Conservation (phyloP, 2,329 filamentous ascomycete genomes). For the Fusarium azukiicola region DNA sequence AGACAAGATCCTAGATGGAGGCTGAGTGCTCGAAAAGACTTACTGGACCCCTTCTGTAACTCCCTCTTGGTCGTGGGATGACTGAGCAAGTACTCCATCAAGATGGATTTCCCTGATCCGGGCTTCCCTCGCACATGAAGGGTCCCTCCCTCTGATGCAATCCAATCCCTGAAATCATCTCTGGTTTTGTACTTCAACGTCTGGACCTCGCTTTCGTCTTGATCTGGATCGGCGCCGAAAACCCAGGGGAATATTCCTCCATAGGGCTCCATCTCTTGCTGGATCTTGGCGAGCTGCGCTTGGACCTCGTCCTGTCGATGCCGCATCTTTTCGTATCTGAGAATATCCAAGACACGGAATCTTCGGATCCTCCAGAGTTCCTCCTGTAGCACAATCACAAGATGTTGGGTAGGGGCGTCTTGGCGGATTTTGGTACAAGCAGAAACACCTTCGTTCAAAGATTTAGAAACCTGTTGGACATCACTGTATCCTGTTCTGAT, state of each 20-base stretch:
- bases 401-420: background rate
- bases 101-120: background rate
- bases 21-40: background rate
- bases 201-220: background rate
- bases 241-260: background rate
- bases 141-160: background rate
- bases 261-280: background rate
- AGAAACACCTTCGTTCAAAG: background rate
- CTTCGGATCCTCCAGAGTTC: background rate
- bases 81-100: slow-evolving; percentile 9
- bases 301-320: background rate
- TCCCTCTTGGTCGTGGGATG: background rate
- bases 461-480: background rate
- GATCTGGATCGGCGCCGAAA: background rate
- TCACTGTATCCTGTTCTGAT: background rate
- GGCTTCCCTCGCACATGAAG: background rate
- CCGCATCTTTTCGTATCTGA: background rate
- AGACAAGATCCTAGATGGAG: background rate
- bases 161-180: background rate
- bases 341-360: background rate
- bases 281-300: background rate
- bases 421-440: background rate
- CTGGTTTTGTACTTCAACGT: background rate
- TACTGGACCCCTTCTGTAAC: background rate
- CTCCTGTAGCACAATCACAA: background rate